Evolutionary conservation across 1,139 yeast genomes (phyloP).

Genomic region (Sugiyamaella pinicola): DNA sequence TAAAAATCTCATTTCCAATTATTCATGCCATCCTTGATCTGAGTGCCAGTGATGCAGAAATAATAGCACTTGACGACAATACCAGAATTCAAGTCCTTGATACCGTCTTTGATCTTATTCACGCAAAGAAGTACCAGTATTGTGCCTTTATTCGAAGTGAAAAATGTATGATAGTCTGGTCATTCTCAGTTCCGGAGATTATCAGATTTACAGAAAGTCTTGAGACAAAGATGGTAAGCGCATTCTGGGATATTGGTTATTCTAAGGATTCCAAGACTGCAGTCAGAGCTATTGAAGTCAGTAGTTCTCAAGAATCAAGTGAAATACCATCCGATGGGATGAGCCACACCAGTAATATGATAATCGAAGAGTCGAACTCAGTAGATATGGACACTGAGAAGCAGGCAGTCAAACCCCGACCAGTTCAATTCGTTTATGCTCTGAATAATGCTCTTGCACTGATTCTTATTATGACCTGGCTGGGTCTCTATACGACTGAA

Average conservation of each 20-base stretch:
- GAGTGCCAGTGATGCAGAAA: background rate
- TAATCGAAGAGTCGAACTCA: background rate
- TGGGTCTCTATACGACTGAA: background rate
- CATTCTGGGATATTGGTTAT: background rate
- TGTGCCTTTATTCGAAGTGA: background rate
- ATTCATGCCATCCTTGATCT: background rate
- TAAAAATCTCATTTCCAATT: background rate
- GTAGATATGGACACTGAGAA: background rate
- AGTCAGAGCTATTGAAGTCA: background rate
- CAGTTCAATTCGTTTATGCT: background rate
- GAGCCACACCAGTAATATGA: background rate
- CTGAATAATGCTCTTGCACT: background rate
- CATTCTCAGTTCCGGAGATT: background rate
- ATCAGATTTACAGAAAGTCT: background rate
- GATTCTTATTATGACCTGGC: background rate
- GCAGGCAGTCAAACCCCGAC: background rate
- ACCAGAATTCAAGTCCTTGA: background rate
- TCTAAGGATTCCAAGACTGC: background rate
- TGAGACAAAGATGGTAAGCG: background rate
- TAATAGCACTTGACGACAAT: background rate
- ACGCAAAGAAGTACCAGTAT: background rate
- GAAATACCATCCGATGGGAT: background rate
- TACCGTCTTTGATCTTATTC: background rate
- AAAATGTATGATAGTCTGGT: background rate
- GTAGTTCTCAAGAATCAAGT: background rate